Conservation (phyloP, 2,329 filamentous ascomycete genomes). For the Diaporthe longicolla region DNA sequence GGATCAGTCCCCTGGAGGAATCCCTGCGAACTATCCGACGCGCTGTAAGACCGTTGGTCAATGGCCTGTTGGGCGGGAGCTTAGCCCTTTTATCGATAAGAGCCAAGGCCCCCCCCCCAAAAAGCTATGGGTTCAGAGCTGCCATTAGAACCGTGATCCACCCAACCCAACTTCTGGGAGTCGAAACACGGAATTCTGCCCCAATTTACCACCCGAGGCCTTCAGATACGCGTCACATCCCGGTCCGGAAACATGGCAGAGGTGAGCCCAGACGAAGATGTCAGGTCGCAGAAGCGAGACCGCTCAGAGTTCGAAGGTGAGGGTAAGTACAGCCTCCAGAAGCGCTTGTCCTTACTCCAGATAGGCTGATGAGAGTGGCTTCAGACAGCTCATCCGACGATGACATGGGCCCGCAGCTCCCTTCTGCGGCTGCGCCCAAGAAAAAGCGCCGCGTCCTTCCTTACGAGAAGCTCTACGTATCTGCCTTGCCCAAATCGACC, state of each 20-base stretch:
- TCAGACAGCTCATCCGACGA: slow-evolving; percentile 79
- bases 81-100: slow-evolving; percentile 19
- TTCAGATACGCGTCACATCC: not conserved
- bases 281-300: slow-evolving; percentile 65
- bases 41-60: slow-evolving; percentile 25
- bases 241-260: slow-evolving; percentile 50
- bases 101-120: not conserved
- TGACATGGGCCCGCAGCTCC: slow-evolving; percentile 93
- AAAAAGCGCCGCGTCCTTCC: slow-evolving; percentile 93
- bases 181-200: not conserved
- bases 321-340: slow-evolving; percentile 50
- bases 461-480: slow-evolving; percentile 95
- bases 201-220: not conserved
- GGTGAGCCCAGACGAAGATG: slow-evolving; percentile 48
- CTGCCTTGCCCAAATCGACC: slow-evolving; percentile 83
- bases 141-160: not conserved
- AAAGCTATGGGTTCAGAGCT: not conserved
- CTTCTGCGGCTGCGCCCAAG: slow-evolving; percentile 82
- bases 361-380: slow-evolving; percentile 33
- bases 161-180: not conserved
- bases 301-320: slow-evolving; percentile 68
- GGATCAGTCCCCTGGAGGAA: not conserved
- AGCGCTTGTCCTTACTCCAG: not conserved
- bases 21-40: not conserved
- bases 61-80: not conserved